A percentile compares a stretch with the other conserved stretches of the same genome.
phyloP scores from a whole-genome alignment of 169 alveolate genomes.

The Ichthyophthirius multifiliis region DNA sequence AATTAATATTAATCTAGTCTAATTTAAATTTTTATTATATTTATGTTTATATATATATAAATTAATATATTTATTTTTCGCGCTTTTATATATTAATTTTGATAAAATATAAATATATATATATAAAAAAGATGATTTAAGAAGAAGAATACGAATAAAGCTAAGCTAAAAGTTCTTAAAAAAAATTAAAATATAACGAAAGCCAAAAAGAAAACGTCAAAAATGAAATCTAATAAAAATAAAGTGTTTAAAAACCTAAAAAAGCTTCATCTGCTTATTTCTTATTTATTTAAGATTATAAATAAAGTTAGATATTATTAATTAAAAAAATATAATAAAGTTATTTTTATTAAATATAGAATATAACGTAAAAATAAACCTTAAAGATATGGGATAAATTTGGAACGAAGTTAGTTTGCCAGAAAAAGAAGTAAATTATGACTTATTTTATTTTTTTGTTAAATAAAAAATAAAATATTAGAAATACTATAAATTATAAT shows the following conservation, averaged over 20 bases:
- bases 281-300: background rate
- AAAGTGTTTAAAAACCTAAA: constrained; percentile 10
- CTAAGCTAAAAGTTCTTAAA: too few relatives aligned
- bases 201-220: too few relatives aligned
- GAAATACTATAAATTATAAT: background rate
- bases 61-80: too few relatives aligned
- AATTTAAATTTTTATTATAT: too few relatives aligned
- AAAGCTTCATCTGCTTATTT: background rate
- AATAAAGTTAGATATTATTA: background rate
- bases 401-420: background rate
- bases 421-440: background rate
- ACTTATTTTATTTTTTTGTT: background rate
- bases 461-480: background rate
- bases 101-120: too few relatives aligned
- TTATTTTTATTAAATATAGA: background rate
- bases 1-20: too few relatives aligned
- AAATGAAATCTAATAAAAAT: too few relatives aligned
- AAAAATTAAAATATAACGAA: too few relatives aligned
- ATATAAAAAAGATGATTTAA: too few relatives aligned
- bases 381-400: background rate
- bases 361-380: background rate
- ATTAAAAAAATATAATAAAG: background rate
- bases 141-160: too few relatives aligned
- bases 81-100: too few relatives aligned
- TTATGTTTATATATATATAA: too few relatives aligned